Evolutionary conservation across 2,329 filamentous ascomycete species (phyloP), one percentile per base, ranked within the genome.

Genomic region (Aspergillus latus): DNA sequence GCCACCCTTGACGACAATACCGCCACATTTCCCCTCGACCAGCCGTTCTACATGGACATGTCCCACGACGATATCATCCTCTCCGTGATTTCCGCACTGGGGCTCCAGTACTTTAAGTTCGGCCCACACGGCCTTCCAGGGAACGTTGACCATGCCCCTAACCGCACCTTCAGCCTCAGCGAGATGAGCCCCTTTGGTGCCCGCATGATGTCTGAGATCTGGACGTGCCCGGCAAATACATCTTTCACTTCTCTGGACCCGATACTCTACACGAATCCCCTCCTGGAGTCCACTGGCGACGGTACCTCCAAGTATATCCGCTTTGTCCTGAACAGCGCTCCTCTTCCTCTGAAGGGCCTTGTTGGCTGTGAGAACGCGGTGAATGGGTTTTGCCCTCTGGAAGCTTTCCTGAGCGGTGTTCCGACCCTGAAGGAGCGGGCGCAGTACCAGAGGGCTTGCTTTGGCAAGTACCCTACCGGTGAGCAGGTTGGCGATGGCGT

Each of bases 131-230:
- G 70, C 6, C 47, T 72, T 4, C 68, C 67, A 0, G 59, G 52
- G 3, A 29, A 64, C 29, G 52, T 71, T 6, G 51, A 51, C 7
- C 75, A 75, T 21, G 76, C 79, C 1, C 78, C 80, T 1, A 63
- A 79, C 16, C 73, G 79, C 2, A 74, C 74, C 47, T 84, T 83
- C 68, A 70, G 74, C 28, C 70, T 84, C 8, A 80, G 77, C 2
- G 66, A 80, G 45, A 62, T 84, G 50, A 82, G 81, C 0, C 82
- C 82, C 1, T 84, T 84, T 59, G 81, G 80, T 21, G 82, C 76
- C 3, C 76, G 80, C 15, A 73, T 85, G 30, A 72, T 82, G 45
- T 82, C 82, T 1, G 82, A 85, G 67, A 75, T 83, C 29, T 80
- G 84, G 60, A 81, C 79, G 34, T 84, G 82, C 62, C 68, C 72